phyloP scores from a whole-genome alignment of 2,329 filamentous ascomycete genomes.

The Bimuria novae-zelandiae region DNA sequence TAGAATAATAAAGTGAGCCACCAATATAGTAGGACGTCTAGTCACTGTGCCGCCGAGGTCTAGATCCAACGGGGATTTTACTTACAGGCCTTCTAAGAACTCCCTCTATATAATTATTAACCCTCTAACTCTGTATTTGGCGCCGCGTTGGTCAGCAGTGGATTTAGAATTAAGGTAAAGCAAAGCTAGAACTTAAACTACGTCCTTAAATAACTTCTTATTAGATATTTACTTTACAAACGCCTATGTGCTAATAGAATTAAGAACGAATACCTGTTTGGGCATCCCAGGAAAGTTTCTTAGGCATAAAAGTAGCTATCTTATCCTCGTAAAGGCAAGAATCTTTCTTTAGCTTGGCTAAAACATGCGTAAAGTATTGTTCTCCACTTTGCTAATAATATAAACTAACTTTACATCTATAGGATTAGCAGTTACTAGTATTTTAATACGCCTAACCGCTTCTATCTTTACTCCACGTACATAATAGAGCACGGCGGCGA shows the following conservation, averaged over 20 bases:
- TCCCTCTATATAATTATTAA: conserved; percentile 39
- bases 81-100: conserved; percentile 27
- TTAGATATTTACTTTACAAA: conserved; percentile 59
- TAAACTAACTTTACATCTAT: too few relatives aligned
- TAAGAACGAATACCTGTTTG: conserved; percentile 62
- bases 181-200: conserved; percentile 49
- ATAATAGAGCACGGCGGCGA: conserved; percentile 56
- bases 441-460: conserved; percentile 60
- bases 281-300: too few relatives aligned
- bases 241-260: conserved; percentile 47
- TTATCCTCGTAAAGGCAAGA: too few relatives aligned
- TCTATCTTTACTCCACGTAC: conserved; percentile 62
- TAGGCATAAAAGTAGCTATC: too few relatives aligned
- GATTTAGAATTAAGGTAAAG: conserved; percentile 51
- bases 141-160: conserved; percentile 55
- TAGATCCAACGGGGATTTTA: conserved; percentile 44
- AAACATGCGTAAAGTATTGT: too few relatives aligned
- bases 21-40: not conserved
- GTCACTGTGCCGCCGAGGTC: conserved; percentile 30
- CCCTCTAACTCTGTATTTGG: conserved; percentile 51
- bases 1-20: not conserved
- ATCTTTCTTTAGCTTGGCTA: too few relatives aligned
- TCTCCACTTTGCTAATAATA: too few relatives aligned
- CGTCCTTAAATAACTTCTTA: conserved; percentile 57
- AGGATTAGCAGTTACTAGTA: conserved; percentile 48